Percentiles rank a stretch among this genome's conserved stretches.
Evolutionary conservation across 768 basidiomycete species (phyloP).

Genomic region (Suillus paluster): DNA sequence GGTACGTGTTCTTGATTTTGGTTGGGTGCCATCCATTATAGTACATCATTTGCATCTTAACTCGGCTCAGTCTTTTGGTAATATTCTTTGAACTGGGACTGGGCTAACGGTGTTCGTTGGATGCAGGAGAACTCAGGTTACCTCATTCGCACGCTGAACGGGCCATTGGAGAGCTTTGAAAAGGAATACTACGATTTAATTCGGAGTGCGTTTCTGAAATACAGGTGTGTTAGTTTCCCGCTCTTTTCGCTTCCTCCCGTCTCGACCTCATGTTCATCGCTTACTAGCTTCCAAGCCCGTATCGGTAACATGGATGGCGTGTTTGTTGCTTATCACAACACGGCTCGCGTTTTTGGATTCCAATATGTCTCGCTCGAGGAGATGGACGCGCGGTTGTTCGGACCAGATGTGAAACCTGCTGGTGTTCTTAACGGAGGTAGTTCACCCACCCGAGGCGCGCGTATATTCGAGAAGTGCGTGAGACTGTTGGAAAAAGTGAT

Average conservation of each 20-base stretch:
- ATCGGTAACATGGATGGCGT: slow-evolving; percentile 99
- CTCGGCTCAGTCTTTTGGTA: neutral
- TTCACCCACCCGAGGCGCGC: slow-evolving; percentile 52
- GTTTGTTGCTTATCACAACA: slow-evolving; percentile 87
- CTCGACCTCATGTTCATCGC: slow-evolving; percentile 3
- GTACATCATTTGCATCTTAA: neutral
- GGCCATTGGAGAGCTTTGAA: slow-evolving; percentile 81
- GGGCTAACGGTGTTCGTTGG: neutral
- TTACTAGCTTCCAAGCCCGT: slow-evolving; percentile 85
- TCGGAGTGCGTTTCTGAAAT: slow-evolving; percentile 93
- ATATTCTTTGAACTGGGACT: neutral
- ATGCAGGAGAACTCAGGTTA: slow-evolving; percentile 80
- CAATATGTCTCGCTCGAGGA: slow-evolving; percentile 88
- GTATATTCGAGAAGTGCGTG: slow-evolving; percentile 78
- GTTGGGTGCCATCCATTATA: neutral
- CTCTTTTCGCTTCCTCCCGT: neutral
- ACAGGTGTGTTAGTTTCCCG: slow-evolving; percentile 53
- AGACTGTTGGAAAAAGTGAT: slow-evolving; percentile 69
- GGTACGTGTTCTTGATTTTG: slow-evolving; percentile 38
- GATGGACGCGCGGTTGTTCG: slow-evolving; percentile 86
- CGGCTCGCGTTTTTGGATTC: slow-evolving; percentile 86
- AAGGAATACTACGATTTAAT: slow-evolving; percentile 94
- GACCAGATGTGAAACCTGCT: slow-evolving; percentile 34
- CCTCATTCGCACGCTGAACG: slow-evolving; percentile 65
- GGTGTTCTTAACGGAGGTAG: slow-evolving; percentile 22